Evolutionary conservation across 257 asterid species (phyloP).

Genomic region (Catharanthus roseus): DNA sequence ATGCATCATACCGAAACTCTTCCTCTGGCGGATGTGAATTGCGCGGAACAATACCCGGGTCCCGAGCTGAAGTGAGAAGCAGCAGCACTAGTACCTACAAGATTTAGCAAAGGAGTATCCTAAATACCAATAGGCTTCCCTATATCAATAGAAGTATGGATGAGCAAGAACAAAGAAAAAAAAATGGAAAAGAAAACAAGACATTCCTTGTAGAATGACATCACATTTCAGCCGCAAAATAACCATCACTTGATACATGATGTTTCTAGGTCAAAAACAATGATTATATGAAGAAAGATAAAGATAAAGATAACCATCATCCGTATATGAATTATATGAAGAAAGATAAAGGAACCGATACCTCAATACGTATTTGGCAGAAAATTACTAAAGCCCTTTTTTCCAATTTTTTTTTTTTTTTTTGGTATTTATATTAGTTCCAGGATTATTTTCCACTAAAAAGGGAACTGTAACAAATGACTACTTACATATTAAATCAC

Average conservation of each 20-base stretch:
- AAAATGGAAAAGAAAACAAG: not conserved
- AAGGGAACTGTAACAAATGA: not conserved
- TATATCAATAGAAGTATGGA: not conserved
- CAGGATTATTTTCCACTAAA: not conserved
- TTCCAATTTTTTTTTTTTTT: not conserved
- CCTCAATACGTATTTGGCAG: not conserved
- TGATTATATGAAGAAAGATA: not conserved
- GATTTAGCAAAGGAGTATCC: not conserved
- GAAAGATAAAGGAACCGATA: slow-evolving; percentile 1
- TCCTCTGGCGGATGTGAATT: slow-evolving; percentile 98
- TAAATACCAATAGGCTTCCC: not conserved
- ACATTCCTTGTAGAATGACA: not conserved
- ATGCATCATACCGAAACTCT: slow-evolving; percentile 67
- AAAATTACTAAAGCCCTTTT: not conserved
- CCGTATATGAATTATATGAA: not conserved
- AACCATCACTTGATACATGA: not conserved
- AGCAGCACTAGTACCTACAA: slow-evolving; percentile 74
- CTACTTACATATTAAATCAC: not conserved
- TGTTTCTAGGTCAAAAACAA: not conserved
- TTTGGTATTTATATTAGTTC: not conserved
- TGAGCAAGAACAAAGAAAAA: not conserved
- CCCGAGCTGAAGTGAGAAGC: slow-evolving; percentile 82
- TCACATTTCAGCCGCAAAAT: not conserved
- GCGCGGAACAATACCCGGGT: slow-evolving; percentile 98
- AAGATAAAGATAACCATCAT: no score